These are phyloP conservation scores for Suillus ampliporus DNA, from an alignment of 768 basidiomycete species.

Conservation along the genomic window DNA sequence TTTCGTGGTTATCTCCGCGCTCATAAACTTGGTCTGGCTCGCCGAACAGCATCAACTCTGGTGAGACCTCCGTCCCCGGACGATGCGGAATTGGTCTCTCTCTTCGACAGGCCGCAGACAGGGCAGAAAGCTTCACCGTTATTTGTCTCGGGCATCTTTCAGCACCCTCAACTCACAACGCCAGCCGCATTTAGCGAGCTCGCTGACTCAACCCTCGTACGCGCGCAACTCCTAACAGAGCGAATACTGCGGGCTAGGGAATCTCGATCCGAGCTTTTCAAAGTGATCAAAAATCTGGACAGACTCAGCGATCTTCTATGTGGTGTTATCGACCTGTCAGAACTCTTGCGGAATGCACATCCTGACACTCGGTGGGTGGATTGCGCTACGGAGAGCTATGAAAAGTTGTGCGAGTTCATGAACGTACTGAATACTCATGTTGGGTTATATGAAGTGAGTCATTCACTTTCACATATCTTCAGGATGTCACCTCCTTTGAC, in stretches of 20 bases:
- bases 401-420: constrained; percentile 95
- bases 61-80: constrained; percentile 63
- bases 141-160: constrained; percentile 81
- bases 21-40: constrained; percentile 24
- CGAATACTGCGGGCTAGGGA: constrained; percentile 79
- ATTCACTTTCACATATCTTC: not conserved
- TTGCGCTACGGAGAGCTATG: constrained; percentile 87
- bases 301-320: constrained; percentile 95
- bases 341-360: constrained; percentile 92
- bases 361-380: constrained; percentile 85
- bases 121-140: constrained; percentile 45
- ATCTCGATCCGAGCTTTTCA: constrained; percentile 74
- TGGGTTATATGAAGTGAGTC: constrained; percentile 84
- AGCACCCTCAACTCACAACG: constrained; percentile 71
- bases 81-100: constrained; percentile 66
- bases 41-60: constrained; percentile 45
- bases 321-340: constrained; percentile 95
- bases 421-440: constrained; percentile 95
- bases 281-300: constrained; percentile 96
- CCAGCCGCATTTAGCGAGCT: constrained; percentile 74
- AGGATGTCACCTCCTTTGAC: constrained; percentile 2
- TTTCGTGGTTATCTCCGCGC: constrained; percentile 51
- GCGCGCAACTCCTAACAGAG: constrained; percentile 82
- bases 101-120: constrained; percentile 71
- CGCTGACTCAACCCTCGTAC: constrained; percentile 78